These are phyloP conservation scores for Wickerhamiella vanderwaltii DNA, from an alignment of 805 yeast species.

Conservation along the genomic window DNA sequence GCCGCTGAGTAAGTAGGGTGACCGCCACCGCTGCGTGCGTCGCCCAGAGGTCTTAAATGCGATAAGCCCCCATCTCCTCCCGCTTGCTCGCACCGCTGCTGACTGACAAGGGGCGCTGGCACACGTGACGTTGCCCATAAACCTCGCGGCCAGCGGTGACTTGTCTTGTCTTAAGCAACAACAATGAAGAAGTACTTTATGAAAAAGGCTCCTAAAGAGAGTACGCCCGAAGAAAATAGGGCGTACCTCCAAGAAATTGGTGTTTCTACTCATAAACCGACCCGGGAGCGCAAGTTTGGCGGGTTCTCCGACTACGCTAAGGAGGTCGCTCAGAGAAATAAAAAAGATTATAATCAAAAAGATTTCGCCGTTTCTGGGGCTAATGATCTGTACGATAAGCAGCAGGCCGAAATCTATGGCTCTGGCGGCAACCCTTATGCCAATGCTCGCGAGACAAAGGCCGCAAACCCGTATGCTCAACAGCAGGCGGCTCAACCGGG, in stretches of 20 bases:
- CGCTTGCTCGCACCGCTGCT: too few relatives aligned
- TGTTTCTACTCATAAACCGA: constrained; percentile 30
- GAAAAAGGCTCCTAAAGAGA: constrained; percentile 13
- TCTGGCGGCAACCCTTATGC: constrained; percentile 22
- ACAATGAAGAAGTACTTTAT: constrained; percentile 12
- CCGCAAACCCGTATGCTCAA: constrained; percentile 1
- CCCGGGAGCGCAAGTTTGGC: constrained; percentile 38
- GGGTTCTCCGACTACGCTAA: constrained; percentile 41
- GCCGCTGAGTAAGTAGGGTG: too few relatives aligned
- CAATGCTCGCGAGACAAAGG: not conserved
- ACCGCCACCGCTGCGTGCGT: too few relatives aligned
- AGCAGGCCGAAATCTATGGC: constrained; percentile 20
- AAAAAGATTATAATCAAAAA: constrained; percentile 16
- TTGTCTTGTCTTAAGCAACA: too few relatives aligned
- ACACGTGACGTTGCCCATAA: too few relatives aligned
- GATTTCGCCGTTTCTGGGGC: constrained; percentile 17
- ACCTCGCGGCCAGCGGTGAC: too few relatives aligned
- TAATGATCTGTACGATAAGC: constrained; percentile 15
- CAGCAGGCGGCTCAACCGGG: not conserved
- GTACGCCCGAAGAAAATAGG: constrained; percentile 24
- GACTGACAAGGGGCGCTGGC: too few relatives aligned
- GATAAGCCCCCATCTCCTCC: too few relatives aligned
- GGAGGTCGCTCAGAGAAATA: constrained; percentile 26
- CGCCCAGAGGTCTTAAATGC: too few relatives aligned
- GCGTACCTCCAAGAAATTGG: constrained; percentile 33